Conservation (phyloP, 176 grass and related monocot species). For the Carex parvula region DNA sequence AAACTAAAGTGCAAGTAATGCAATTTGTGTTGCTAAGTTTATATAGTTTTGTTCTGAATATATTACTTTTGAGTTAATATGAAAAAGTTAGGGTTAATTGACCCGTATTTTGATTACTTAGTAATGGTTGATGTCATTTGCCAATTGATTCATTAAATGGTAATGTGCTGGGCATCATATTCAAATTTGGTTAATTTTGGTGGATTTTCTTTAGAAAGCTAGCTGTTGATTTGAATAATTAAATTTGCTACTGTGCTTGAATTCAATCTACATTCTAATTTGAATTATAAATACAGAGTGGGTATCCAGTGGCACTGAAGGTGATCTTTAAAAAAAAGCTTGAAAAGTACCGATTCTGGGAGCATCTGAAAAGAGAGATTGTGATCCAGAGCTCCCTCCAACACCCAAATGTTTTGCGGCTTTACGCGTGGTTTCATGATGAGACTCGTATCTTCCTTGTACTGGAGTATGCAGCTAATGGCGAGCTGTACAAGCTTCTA, state of each 20-base stretch:
- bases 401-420: conserved; percentile 89
- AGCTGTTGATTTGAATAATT: background rate
- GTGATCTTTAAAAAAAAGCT: conserved; percentile 77
- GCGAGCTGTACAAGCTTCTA: conserved; percentile 77
- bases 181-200: background rate
- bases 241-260: too few relatives aligned
- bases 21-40: background rate
- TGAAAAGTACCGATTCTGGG: conserved; percentile 73
- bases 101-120: background rate
- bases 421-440: conserved; percentile 94
- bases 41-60: background rate
- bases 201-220: background rate
- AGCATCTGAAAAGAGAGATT: conserved; percentile 68
- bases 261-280: background rate
- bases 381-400: conserved; percentile 75
- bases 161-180: background rate
- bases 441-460: conserved; percentile 65
- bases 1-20: background rate
- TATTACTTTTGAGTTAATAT: background rate
- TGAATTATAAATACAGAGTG: conserved; percentile 47
- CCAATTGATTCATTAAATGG: background rate
- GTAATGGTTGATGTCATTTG: background rate
- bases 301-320: conserved; percentile 81
- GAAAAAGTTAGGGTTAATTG: background rate
- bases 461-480: conserved; percentile 66